Percentiles rank a stretch among this genome's conserved stretches.
Evolutionary conservation across 331 rosid genomes (phyloP).

Genomic region (Spiraea crenata): DNA sequence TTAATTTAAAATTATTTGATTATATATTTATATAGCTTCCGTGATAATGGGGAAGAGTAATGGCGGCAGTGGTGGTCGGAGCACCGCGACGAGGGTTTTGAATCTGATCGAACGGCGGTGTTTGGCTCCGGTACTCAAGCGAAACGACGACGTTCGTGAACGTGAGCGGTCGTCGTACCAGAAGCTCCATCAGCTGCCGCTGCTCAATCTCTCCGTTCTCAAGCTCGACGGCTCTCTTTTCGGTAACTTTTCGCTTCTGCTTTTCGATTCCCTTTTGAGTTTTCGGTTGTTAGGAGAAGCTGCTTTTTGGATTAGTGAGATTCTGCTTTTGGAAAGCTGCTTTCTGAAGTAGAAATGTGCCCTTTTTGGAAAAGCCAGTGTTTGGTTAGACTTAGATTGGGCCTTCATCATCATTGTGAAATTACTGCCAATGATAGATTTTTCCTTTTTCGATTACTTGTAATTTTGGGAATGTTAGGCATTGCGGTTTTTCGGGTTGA

Average conservation of each 20-base stretch:
- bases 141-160: constrained; percentile 15
- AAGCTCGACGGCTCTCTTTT: constrained; percentile 52
- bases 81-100: constrained; percentile 18
- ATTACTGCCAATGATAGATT: neutral
- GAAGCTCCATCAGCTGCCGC: constrained; percentile 29
- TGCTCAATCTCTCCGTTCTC: constrained; percentile 42
- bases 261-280: neutral
- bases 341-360: neutral
- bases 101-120: constrained; percentile 30
- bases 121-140: constrained; percentile 19
- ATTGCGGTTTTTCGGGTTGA: neutral
- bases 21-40: neutral
- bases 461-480: neutral
- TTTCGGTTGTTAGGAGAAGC: neutral
- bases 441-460: neutral
- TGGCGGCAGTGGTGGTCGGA: neutral
- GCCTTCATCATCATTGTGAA: no score
- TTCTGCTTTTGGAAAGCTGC: neutral
- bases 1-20: neutral
- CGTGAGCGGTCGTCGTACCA: constrained; percentile 18
- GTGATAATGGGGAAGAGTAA: neutral
- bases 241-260: constrained; percentile 21
- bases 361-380: neutral
- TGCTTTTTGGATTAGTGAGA: neutral
- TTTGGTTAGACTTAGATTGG: no score